Conservation (phyloP, 371 early-diverging fungal species). For the Aphelidium insulamus region DNA sequence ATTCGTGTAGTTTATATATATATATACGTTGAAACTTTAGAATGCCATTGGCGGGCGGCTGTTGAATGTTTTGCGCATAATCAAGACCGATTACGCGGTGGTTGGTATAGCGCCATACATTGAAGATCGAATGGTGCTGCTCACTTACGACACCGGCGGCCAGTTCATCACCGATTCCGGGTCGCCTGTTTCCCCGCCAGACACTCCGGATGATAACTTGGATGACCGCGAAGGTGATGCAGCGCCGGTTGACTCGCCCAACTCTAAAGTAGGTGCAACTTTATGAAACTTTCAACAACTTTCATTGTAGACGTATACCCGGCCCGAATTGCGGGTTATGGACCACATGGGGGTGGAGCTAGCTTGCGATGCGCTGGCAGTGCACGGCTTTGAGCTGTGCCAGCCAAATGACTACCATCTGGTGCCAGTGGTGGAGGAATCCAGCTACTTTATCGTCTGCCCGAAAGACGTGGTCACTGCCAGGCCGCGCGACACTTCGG, state of each 20-base stretch:
- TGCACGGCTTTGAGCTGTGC: constrained; percentile 58
- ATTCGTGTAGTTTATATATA: neutral
- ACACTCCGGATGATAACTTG: constrained; percentile 16
- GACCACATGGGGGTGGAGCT: constrained; percentile 51
- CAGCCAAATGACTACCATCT: constrained; percentile 80
- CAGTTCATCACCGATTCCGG: too few relatives aligned
- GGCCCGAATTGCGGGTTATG: constrained; percentile 76
- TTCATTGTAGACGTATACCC: constrained; percentile 16
- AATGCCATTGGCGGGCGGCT: neutral
- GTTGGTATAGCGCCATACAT: constrained; percentile 73
- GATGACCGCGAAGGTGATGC: constrained; percentile 9
- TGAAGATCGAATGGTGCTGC: constrained; percentile 40
- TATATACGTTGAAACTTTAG: neutral
- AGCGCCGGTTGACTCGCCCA: constrained; percentile 7
- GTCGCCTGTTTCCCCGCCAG: too few relatives aligned
- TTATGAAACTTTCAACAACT: neutral
- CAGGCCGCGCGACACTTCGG: constrained; percentile 57
- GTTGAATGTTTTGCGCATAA: constrained; percentile 7
- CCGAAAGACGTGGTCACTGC: constrained; percentile 81
- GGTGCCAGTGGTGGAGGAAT: constrained; percentile 13
- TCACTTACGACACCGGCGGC: too few relatives aligned
- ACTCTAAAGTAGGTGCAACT: constrained; percentile 1
- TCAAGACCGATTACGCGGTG: constrained; percentile 68
- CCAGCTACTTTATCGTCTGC: constrained; percentile 57
- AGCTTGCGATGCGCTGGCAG: constrained; percentile 56